These are phyloP conservation scores for Annulohypoxylon truncatum DNA, from an alignment of 2,329 filamentous ascomycete species.

Conservation along the genomic window DNA sequence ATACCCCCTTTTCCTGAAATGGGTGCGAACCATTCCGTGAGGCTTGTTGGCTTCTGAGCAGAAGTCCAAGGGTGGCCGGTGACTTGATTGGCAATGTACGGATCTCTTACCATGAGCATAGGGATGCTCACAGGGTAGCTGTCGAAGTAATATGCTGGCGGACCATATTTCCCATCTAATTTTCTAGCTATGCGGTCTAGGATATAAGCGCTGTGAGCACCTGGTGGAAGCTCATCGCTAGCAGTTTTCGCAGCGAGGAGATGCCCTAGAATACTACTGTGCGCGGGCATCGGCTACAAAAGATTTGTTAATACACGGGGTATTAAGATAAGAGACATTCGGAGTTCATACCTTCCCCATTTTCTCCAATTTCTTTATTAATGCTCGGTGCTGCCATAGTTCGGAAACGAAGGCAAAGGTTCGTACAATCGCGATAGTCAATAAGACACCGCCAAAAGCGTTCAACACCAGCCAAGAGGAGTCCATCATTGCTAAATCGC, in stretches of 20 bases:
- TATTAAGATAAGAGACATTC: background rate
- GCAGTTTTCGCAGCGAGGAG: conserved; percentile 48
- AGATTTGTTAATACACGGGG: conserved; percentile 8
- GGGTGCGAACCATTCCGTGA: conserved; percentile 49
- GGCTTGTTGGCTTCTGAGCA: conserved; percentile 44
- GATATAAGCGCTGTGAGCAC: conserved; percentile 46
- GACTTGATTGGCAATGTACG: conserved; percentile 48
- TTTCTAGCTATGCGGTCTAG: conserved; percentile 40
- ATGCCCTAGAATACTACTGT: conserved; percentile 48
- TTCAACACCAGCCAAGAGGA: conserved; percentile 33
- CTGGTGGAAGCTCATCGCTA: conserved; percentile 43
- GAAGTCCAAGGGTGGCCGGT: conserved; percentile 45
- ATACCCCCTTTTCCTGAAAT: conserved; percentile 47
- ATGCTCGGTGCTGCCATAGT: conserved; percentile 37
- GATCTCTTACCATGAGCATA: conserved; percentile 47
- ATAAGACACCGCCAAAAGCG: conserved; percentile 39
- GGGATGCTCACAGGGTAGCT: conserved; percentile 46
- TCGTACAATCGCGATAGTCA: conserved; percentile 30
- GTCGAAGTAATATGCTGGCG: conserved; percentile 49
- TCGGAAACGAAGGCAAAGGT: conserved; percentile 36
- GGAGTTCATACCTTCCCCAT: conserved; percentile 43
- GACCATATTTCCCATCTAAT: conserved; percentile 28
- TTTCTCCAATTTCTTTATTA: conserved; percentile 39
- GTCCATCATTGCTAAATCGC: conserved; percentile 28
- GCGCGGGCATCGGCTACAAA: conserved; percentile 47